A percentile compares a stretch with the other conserved stretches of the same genome.
Conservation (phyloP, 805 yeast species). For the Sungouiella blattae region DNA sequence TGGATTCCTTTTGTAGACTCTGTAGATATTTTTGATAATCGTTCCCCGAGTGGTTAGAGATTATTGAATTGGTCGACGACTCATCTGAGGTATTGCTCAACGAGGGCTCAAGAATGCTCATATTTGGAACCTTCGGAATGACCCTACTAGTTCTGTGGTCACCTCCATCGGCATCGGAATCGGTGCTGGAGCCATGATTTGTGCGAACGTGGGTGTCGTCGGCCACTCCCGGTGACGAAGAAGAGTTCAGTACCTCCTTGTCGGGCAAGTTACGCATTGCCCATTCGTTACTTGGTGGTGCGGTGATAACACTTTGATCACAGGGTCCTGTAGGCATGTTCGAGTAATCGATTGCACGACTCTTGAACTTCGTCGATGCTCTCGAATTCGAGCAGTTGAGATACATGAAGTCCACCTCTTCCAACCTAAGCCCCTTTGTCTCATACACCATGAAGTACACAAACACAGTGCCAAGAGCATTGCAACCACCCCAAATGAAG, state of each 20-base stretch:
- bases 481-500: slow-evolving; percentile 76
- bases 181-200: no score
- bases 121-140: no score
- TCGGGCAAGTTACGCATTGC: slow-evolving; percentile 5
- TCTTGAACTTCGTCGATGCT: slow-evolving; percentile 44
- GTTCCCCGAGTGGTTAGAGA: slow-evolving; percentile 3
- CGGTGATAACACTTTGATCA: background rate
- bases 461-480: slow-evolving; percentile 54
- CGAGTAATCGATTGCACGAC: slow-evolving; percentile 32
- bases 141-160: no score
- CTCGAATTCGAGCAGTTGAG: slow-evolving; percentile 55
- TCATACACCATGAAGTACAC: slow-evolving; percentile 71
- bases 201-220: slow-evolving; percentile 4
- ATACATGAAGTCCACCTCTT: slow-evolving; percentile 77
- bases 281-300: background rate
- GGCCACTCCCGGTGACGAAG: background rate
- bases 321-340: slow-evolving; percentile 6
- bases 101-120: no score
- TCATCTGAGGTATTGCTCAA: no score
- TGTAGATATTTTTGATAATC: slow-evolving; percentile 21
- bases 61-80: no score
- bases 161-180: no score
- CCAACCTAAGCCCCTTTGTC: slow-evolving; percentile 75
- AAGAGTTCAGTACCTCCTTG: slow-evolving; percentile 4
- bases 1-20: slow-evolving; percentile 10